A percentile compares a stretch with the other conserved stretches of the same genome.
Conservation (phyloP, 441 rosid genomes). For the Rhodomyrtus psidioides region DNA sequence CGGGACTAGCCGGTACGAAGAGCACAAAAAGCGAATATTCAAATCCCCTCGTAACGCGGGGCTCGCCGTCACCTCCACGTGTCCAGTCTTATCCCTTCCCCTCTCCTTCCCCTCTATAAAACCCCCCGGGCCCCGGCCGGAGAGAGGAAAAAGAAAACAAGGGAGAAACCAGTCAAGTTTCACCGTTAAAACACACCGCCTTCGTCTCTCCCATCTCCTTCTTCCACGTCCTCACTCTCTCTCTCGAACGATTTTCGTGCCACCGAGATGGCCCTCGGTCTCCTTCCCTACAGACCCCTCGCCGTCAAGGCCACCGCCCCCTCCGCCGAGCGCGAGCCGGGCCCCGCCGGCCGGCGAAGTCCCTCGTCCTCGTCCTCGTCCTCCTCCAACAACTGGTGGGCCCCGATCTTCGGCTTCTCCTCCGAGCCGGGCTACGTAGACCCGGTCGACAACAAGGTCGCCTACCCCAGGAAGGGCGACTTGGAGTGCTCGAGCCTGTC, state of each 20-base stretch:
- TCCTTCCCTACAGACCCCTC: neutral
- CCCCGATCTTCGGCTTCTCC: constrained; percentile 57
- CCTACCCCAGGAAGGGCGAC: neutral
- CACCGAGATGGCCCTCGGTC: neutral
- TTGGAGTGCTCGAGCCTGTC: neutral
- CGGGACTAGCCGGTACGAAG: neutral
- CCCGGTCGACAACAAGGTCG: neutral
- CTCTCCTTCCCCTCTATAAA: neutral
- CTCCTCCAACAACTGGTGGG: constrained; percentile 43
- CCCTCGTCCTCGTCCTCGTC: neutral
- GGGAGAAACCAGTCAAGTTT: neutral
- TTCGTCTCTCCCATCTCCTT: neutral
- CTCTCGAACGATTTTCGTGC: neutral
- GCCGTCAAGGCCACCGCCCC: neutral
- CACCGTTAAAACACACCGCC: neutral
- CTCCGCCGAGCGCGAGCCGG: neutral
- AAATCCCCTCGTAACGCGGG: neutral
- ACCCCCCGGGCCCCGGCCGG: neutral
- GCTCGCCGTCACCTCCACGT: neutral
- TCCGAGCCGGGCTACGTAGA: constrained; percentile 45
- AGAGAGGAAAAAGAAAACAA: accelerated
- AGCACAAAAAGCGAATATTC: neutral
- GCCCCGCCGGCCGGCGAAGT: neutral
- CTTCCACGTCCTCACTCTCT: too few species aligned
- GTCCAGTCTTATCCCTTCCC: neutral